Evolutionary conservation across 2,329 filamentous ascomycete species (phyloP).

Genomic region (Colletotrichum sp.): DNA sequence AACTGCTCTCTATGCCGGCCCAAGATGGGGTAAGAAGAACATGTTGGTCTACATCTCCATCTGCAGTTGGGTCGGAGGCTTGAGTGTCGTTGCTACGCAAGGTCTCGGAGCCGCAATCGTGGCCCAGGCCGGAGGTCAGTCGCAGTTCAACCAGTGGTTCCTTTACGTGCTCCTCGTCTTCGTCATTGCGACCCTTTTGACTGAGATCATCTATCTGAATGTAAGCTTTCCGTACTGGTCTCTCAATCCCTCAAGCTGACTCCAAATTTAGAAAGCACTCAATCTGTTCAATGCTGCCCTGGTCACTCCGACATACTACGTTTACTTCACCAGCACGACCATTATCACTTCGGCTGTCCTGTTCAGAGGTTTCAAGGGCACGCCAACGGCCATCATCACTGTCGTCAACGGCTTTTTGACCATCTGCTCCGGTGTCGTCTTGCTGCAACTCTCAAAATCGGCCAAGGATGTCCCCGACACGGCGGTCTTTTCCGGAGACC

Average conservation of each 20-base stretch:
- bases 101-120: constrained; percentile 91
- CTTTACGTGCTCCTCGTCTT: constrained; percentile 91
- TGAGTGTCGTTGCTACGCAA: constrained; percentile 95
- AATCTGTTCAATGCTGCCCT: constrained; percentile 97
- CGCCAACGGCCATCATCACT: constrained; percentile 78
- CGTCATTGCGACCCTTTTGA: constrained; percentile 85
- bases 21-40: constrained; percentile 91
- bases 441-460: constrained; percentile 96
- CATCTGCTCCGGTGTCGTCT: constrained; percentile 90
- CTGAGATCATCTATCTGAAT: constrained; percentile 95
- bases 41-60: constrained; percentile 98
- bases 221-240: constrained; percentile 51
- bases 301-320: constrained; percentile 98
- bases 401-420: constrained; percentile 92
- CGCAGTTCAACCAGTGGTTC: constrained; percentile 98
- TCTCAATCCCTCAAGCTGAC: constrained; percentile 34
- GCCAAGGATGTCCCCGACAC: constrained; percentile 96
- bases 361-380: constrained; percentile 93
- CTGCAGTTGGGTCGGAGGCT: constrained; percentile 90
- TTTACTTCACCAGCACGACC: constrained; percentile 95
- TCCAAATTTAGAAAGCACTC: constrained; percentile 82
- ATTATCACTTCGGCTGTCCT: constrained; percentile 93
- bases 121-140: constrained; percentile 79
- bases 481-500: constrained; percentile 88
- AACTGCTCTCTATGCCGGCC: constrained; percentile 80